Evolutionary conservation across 106 monocot species (phyloP), one percentile per base, ranked within the genome.

Genomic region (Apostasia ramifera): DNA sequence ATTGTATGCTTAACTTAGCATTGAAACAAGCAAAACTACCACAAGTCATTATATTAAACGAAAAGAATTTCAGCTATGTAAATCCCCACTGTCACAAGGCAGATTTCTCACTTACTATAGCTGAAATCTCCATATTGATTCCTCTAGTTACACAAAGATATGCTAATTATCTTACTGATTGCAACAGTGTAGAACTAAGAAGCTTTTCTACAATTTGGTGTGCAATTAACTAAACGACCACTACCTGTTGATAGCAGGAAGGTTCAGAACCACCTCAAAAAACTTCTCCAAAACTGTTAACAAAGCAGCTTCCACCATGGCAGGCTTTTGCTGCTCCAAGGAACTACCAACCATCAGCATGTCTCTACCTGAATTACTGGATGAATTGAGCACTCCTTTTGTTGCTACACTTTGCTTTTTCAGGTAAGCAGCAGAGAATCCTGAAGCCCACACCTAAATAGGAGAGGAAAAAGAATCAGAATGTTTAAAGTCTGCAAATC

Each of bases 341-440:
- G 69, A 70, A 71, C 41, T 65, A 70, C 49, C 67, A 49, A 61
- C 37, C 63, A 69, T 72, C 50, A 73, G 44, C n/a, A 39, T 14
- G 39, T 71, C 63, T 52, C 53, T 57, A 6, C 71, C 70, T 14
- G 63, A 45, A 71, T 41, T 41, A 71, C 43, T 45, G 48, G 71
- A 66, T 42, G 77, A 13, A 40, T 45, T 68, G 44, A 7, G 26
- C 4, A 67, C 38, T n/a, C 88, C 84, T 75, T 89, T 93, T 9
- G 92, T 76, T 47, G 83, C 85, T 41, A 87, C 70, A 55, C 97
- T 90, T 49, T 78, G 84, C 75, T 98, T 93, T 66, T 90, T 98
- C 71, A 98, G 68, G 75, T 93, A 73, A 49, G 92, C 97, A 81
- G 97, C 92, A 59, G 97, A 98, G 70, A 98, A 98, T 40, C 97